phyloP scores from a whole-genome alignment of 768 basidiomycete species.

The Hygrocybe punicea region DNA sequence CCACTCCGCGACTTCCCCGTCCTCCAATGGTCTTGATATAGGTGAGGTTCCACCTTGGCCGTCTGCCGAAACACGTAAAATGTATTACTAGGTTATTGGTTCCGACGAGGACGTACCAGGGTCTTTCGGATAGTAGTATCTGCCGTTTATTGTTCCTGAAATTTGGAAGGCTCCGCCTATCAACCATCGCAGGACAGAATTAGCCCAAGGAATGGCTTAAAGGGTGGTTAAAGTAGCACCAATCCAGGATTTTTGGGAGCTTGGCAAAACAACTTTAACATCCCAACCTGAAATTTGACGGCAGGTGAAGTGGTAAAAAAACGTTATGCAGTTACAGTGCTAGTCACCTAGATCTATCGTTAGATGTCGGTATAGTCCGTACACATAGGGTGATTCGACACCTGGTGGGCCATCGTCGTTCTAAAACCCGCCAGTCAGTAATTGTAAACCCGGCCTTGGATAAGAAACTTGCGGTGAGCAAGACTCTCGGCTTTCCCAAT shows the following conservation, averaged over 20 bases:
- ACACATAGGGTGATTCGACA: conserved; percentile 69
- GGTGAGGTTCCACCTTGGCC: conserved; percentile 65
- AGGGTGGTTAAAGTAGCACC: conserved; percentile 40
- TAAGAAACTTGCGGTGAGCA: conserved; percentile 37
- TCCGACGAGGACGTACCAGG: conserved; percentile 38
- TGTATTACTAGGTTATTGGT: background rate
- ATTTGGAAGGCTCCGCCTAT: conserved; percentile 80
- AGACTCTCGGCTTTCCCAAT: conserved; percentile 28
- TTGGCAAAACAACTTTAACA: conserved; percentile 77
- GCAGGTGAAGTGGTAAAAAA: conserved; percentile 45
- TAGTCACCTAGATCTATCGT: conserved; percentile 53
- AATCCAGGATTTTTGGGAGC: conserved; percentile 85
- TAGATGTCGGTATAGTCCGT: conserved; percentile 64
- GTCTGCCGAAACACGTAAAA: conserved; percentile 36
- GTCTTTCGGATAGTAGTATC: conserved; percentile 71
- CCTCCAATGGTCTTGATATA: conserved; percentile 60
- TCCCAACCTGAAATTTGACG: conserved; percentile 58
- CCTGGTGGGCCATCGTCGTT: conserved; percentile 86
- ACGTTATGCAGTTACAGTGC: background rate
- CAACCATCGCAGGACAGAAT: background rate
- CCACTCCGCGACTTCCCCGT: conserved; percentile 85
- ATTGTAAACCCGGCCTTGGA: no score
- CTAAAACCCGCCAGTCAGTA: conserved; percentile 34
- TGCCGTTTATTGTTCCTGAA: conserved; percentile 63
- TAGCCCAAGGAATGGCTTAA: background rate